Conservation (phyloP, 1,284 basidiomycete species). For the Jaminaea rosea region DNA sequence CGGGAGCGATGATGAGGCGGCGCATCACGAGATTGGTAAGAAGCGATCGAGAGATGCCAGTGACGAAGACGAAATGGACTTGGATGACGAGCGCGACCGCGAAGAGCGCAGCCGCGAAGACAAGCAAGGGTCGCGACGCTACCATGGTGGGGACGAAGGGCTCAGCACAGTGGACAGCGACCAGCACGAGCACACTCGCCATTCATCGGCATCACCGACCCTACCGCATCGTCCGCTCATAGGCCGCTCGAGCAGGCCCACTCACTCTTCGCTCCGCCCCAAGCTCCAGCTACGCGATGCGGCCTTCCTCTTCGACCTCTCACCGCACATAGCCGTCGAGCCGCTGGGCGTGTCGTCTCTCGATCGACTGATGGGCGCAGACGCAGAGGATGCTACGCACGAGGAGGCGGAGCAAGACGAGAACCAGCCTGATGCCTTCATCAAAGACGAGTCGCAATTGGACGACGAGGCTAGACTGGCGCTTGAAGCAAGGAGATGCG, state of each 20-base stretch:
- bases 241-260: background rate
- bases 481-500: slow-evolving; percentile 2
- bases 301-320: slow-evolving; percentile 31
- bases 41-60: slow-evolving; percentile 14
- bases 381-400: slow-evolving; percentile 11
- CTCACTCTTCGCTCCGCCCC: background rate
- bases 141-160: slow-evolving; percentile 3
- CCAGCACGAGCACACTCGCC: no score
- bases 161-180: slow-evolving; percentile 1
- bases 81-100: background rate
- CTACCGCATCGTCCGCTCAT: background rate
- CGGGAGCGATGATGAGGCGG: no score
- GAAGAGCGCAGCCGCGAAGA: slow-evolving; percentile 4
- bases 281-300: slow-evolving; percentile 34
- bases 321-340: slow-evolving; percentile 40
- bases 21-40: no score
- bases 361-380: slow-evolving; percentile 36
- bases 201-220: background rate
- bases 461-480: slow-evolving; percentile 1
- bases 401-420: slow-evolving; percentile 10
- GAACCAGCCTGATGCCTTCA: slow-evolving; percentile 1
- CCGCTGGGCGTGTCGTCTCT: slow-evolving; percentile 40
- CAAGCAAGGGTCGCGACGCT: no score
- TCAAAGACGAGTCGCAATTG: background rate
- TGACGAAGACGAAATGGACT: slow-evolving; percentile 5